These are phyloP conservation scores for Cryptococcus neoformans DNA, from an alignment of 1,284 basidiomycete species.

Conservation along the genomic window DNA sequence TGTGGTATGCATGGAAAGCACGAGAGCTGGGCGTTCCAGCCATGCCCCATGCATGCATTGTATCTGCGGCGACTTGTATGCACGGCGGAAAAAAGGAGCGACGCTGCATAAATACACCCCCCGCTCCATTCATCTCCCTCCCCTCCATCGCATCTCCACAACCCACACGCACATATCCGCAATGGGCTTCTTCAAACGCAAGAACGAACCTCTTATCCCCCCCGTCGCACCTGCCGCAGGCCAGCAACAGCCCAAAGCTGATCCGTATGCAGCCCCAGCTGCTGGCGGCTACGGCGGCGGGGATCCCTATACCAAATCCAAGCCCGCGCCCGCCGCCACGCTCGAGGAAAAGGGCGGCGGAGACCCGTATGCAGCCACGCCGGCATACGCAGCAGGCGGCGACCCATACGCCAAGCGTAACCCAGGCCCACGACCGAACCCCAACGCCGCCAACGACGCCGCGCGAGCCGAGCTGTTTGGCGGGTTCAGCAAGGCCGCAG, in stretches of 20 bases:
- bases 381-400: conserved; percentile 36
- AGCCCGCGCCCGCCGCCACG: not conserved
- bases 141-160: not conserved
- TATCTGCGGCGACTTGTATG: too few species aligned
- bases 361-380: conserved; percentile 29
- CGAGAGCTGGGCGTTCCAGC: too few species aligned
- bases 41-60: too few species aligned
- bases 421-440: not conserved
- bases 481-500: conserved; percentile 38
- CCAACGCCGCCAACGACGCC: conserved; percentile 48
- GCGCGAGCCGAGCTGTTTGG: conserved; percentile 62
- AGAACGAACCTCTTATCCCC: conserved; percentile 67
- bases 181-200: conserved; percentile 73
- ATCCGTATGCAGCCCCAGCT: conserved; percentile 31
- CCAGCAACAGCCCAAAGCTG: conserved; percentile 32
- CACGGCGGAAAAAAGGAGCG: too few species aligned
- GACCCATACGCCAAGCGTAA: conserved; percentile 44
- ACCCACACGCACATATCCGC: conserved; percentile 12
- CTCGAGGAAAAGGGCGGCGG: conserved; percentile 16
- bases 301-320: conserved; percentile 29
- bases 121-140: not conserved
- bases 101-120: not conserved
- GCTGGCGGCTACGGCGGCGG: conserved; percentile 6
- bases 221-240: conserved; percentile 40
- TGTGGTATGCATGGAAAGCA: too few species aligned